These are phyloP conservation scores for Delonix regia DNA, from an alignment of 306 rosid genomes.

Conservation along the genomic window DNA sequence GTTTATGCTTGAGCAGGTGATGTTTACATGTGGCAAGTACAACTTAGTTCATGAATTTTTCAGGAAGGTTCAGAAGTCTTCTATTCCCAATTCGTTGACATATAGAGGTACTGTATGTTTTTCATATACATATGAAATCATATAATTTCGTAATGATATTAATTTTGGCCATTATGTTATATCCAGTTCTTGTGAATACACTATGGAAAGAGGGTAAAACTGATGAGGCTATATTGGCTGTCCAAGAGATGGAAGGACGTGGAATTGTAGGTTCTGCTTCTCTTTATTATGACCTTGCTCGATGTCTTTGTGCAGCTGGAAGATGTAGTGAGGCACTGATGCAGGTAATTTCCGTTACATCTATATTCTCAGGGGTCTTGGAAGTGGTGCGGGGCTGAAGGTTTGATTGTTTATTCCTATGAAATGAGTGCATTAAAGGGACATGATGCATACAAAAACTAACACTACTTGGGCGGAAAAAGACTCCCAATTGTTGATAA, in stretches of 20 bases:
- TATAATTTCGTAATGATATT: slow-evolving; percentile 30
- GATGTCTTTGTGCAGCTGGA: slow-evolving; percentile 93
- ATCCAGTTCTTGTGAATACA: slow-evolving; percentile 82
- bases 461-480: background rate
- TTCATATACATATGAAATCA: slow-evolving; percentile 26
- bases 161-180: slow-evolving; percentile 38
- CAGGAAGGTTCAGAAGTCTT: slow-evolving; percentile 78
- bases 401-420: background rate
- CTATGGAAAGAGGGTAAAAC: slow-evolving; percentile 84
- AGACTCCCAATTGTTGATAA: background rate
- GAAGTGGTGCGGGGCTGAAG: background rate
- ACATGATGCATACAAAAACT: background rate
- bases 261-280: slow-evolving; percentile 96
- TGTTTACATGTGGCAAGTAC: slow-evolving; percentile 90
- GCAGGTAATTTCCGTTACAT: slow-evolving; percentile 63
- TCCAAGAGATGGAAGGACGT: slow-evolving; percentile 82
- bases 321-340: slow-evolving; percentile 82
- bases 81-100: slow-evolving; percentile 80
- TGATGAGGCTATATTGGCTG: slow-evolving; percentile 73
- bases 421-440: slow-evolving; percentile 1
- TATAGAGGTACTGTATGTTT: slow-evolving; percentile 74
- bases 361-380: background rate
- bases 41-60: slow-evolving; percentile 94
- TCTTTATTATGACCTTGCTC: slow-evolving; percentile 92
- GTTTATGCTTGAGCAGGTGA: slow-evolving; percentile 67